Evolutionary conservation across 2,329 filamentous ascomycete species (phyloP).

Genomic region (Fusarium domesticum): DNA sequence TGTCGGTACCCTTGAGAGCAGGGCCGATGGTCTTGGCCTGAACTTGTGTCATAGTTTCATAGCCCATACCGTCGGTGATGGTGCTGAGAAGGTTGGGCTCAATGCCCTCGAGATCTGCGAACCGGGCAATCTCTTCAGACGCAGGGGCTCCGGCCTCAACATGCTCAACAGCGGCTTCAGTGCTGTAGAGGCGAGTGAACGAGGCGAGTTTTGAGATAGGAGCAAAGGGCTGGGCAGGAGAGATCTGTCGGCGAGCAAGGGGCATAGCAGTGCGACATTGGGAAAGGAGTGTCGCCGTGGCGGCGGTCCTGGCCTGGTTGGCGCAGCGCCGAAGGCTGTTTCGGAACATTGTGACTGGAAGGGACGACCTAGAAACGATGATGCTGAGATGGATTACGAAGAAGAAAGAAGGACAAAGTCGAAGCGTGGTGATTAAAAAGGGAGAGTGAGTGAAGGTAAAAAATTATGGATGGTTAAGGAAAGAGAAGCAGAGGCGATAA

Average conservation of each 20-base stretch:
- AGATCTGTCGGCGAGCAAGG: slow-evolving; percentile 22
- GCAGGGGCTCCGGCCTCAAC: slow-evolving; percentile 7
- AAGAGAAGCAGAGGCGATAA: slow-evolving; percentile 13
- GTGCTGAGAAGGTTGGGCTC: slow-evolving; percentile 63
- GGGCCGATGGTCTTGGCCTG: slow-evolving; percentile 80
- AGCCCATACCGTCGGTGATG: slow-evolving; percentile 69
- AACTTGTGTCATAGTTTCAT: slow-evolving; percentile 88
- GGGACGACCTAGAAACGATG: slow-evolving; percentile 1
- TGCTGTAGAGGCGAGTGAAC: slow-evolving; percentile 39
- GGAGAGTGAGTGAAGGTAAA: neutral
- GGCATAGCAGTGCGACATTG: slow-evolving; percentile 30
- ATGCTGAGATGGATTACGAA: slow-evolving; percentile 9
- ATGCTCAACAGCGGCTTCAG: slow-evolving; percentile 34
- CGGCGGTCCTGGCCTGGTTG: slow-evolving; percentile 34
- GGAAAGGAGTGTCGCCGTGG: slow-evolving; percentile 29
- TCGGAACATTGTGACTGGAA: slow-evolving; percentile 33
- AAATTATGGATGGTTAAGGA: slow-evolving; percentile 11
- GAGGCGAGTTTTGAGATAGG: slow-evolving; percentile 24
- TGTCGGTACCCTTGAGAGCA: slow-evolving; percentile 74
- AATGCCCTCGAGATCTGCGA: slow-evolving; percentile 52
- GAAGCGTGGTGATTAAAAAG: neutral
- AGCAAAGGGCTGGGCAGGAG: slow-evolving; percentile 16
- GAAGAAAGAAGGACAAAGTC: slow-evolving; percentile 7
- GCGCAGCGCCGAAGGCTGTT: slow-evolving; percentile 41
- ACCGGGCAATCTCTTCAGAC: slow-evolving; percentile 36